Base-by-base conservation (phyloP, 163 green algal species). In the Volvox carteri region DNA sequence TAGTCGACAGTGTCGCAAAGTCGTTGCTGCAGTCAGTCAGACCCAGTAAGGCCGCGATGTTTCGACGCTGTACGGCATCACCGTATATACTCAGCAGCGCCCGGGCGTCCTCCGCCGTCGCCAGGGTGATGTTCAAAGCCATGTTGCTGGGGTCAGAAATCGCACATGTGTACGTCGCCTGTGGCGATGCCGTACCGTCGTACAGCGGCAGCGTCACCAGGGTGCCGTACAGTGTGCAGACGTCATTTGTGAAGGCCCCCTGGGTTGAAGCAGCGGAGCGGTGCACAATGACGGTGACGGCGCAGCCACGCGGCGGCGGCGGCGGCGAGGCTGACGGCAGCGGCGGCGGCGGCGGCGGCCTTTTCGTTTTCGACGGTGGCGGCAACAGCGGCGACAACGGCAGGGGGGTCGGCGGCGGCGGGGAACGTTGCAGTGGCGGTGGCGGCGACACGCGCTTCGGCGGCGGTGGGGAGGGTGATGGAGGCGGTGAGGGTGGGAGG, bases 151-250 rank as follows among this genome's bases (percentile, higher is more conserved):
- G 33, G 58, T 46, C 42, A 12, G 42, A 33, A 41, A 86, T 86
- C n/a, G 41, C 30, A 65, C 78, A 86, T 5, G 16, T n/a, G 52
- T 85, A 85, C 54, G 77, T 74, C 19, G 37, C 52, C 35, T 18
- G 6, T 6, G 77, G 35, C 21, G 50, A 11, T 25, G 54, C 6
- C 16, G 58, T 9, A 6, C 28, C 37, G 23, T 76, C 56, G 39
- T 50, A 35, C 30, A 87, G 46, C 23, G 81, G 81, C 30, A 87
- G 62, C 62, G 79, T 11, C 4, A 87, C 1, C 28, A 87, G 25
- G 4, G 33, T 33, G 44, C 81, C 81, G 33, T 46, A 72, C 33
- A 87, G 44, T 33, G 1, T 42, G 65, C 81, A 87, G 65, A 28
- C n/a, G 0, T 9, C 35, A 1, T 87, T 8, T 33, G 33, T 58